These are phyloP conservation scores for Aureobasidium sp. DNA, from an alignment of 2,329 filamentous ascomycete species.

Conservation along the genomic window DNA sequence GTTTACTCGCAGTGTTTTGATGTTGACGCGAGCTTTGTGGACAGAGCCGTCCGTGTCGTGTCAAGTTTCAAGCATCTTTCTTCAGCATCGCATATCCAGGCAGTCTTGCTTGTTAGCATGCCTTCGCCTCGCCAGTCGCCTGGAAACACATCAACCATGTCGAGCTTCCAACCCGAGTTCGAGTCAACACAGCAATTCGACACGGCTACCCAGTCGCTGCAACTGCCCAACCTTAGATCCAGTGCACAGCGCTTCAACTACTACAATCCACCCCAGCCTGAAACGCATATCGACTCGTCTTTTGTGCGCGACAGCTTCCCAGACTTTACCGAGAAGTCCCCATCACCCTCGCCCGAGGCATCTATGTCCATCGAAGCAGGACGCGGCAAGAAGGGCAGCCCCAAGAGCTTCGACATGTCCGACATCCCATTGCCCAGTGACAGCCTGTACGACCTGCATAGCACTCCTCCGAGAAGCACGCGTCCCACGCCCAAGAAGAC, in stretches of 20 bases:
- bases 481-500: conserved; percentile 26
- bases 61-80: conserved; percentile 4
- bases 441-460: conserved; percentile 40
- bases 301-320: conserved; percentile 8
- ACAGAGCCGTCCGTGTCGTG: neutral
- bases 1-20: conserved; percentile 15
- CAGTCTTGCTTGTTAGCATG: conserved; percentile 1
- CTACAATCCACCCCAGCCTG: conserved; percentile 5
- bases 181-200: conserved; percentile 20
- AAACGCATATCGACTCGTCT: conserved; percentile 4
- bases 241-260: conserved; percentile 8
- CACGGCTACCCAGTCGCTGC: conserved; percentile 18
- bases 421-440: conserved; percentile 44
- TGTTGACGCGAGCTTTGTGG: conserved; percentile 9
- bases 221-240: conserved; percentile 13
- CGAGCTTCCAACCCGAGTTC: conserved; percentile 18
- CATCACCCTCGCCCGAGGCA: neutral
- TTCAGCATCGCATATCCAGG: neutral
- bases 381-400: conserved; percentile 41
- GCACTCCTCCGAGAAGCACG: conserved; percentile 33
- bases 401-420: conserved; percentile 40
- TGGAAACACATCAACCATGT: conserved; percentile 17
- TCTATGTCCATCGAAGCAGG: conserved; percentile 49
- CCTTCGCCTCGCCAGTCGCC: conserved; percentile 11
- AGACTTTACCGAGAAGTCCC: conserved; percentile 10